Evolutionary conservation across 106 monocot species (phyloP).

Genomic region (Iris macrosiphon): DNA sequence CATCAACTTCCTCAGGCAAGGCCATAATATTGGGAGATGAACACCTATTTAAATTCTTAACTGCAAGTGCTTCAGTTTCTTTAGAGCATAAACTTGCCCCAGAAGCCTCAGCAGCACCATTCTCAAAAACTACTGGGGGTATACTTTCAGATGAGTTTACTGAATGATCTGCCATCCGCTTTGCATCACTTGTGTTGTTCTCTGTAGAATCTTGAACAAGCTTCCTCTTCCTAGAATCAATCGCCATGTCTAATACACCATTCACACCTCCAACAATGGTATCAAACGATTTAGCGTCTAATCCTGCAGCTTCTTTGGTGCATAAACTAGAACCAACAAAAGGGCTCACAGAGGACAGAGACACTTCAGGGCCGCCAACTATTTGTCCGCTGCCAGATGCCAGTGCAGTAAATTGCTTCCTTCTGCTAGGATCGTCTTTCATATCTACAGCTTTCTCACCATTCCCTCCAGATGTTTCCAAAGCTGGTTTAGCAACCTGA

Average conservation of each 20-base stretch:
- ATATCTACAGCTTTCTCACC: constrained; percentile 10
- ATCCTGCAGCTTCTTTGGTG: constrained; percentile 5
- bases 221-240: constrained; percentile 38
- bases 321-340: neutral
- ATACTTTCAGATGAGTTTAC: constrained; percentile 10
- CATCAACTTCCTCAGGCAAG: constrained; percentile 33
- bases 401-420: constrained; percentile 1
- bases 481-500: constrained; percentile 12
- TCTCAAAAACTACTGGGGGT: neutral
- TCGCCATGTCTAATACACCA: constrained; percentile 4
- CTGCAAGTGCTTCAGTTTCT: constrained; percentile 38
- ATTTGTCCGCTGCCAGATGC: constrained; percentile 10
- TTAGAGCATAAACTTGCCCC: constrained; percentile 12
- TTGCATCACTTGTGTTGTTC: constrained; percentile 10
- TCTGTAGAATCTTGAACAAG: constrained; percentile 11
- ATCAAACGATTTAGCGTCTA: neutral
- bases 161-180: neutral
- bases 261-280: constrained; percentile 5
- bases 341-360: neutral
- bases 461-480: neutral
- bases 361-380: constrained; percentile 10
- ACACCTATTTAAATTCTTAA: constrained; percentile 34
- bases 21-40: constrained; percentile 9
- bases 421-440: constrained; percentile 16
- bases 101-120: neutral